Base-by-base conservation (phyloP, 2,329 filamentous ascomycete genomes). In the Chaetomiaceae sp. region DNA sequence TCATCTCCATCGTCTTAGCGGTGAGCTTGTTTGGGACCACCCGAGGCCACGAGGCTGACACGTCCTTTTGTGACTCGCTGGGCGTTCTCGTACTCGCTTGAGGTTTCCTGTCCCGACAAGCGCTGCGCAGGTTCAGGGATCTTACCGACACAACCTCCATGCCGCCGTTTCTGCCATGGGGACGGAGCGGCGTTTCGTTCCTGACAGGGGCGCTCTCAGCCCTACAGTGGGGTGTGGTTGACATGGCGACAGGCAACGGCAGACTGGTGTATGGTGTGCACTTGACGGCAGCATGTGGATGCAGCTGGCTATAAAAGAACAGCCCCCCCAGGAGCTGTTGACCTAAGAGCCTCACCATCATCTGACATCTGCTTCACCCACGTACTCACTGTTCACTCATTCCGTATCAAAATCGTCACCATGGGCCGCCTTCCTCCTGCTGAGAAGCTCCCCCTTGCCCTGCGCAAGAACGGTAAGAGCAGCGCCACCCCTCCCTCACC, bases 381-480 rank as follows among this genome's bases (percentile, higher is more conserved):
- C 46, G 33, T 27, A 17, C 33, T 11, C 27, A 22, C 12, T 14
- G 12, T n/a, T 31, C 44, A 20, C n/a, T 37, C 25, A 23, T 7
- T 29, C 25, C 20, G 38, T 15, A 17, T 31, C 31, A 43, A 31
- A 38, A 48, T 46, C 46, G 40, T 48, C 62, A 64, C 9, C 46
- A 71, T 72, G 69, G 60, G 62, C 53, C 68, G 67, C 36, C 71
- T 77, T 45, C 70, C 74, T 8, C 75, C 76, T 7, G 71, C 70
- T 40, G 77, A 74, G 57, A 81, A 77, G 66, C 68, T 81, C 11
- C 70, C 77, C 33, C 74, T 81, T 57, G 73, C 72, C 29, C 62
- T 75, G 39, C 75, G 77, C 64, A 81, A 79, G 68, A 77, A 79
- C 64, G 62, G 78, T 80, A 62, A 61, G 67, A 65, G 3, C 17